Conservation (phyloP, 169 alveolate genomes). For the Perkinsus marinus region DNA sequence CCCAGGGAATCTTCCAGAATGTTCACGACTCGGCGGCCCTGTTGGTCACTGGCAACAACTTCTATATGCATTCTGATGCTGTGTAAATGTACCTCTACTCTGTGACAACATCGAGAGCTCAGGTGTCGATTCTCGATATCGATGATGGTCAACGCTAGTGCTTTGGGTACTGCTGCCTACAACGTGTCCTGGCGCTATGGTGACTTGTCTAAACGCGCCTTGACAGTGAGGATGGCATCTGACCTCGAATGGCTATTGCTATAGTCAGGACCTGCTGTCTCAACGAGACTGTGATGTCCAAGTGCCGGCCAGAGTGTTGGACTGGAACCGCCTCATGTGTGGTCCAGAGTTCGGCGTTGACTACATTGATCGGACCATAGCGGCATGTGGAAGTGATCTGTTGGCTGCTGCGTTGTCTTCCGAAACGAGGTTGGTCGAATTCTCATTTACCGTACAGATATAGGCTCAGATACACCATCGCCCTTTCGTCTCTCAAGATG, state of each 20-base stretch:
- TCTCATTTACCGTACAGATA: not conserved
- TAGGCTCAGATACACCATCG: not conserved
- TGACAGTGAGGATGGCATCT: not conserved
- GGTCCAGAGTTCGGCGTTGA: not conserved
- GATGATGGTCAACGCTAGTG: not conserved
- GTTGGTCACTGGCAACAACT: not conserved
- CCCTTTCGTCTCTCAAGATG: not conserved
- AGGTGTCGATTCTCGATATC: not conserved
- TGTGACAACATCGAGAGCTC: not conserved
- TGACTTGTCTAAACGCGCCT: not conserved
- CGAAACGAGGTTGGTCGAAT: not conserved
- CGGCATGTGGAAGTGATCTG: not conserved
- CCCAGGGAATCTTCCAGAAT: not conserved
- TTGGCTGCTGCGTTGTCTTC: not conserved
- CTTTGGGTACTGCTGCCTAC: not conserved
- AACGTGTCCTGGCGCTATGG: not conserved
- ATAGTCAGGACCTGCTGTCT: not conserved
- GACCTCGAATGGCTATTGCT: not conserved
- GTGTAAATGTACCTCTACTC: not conserved
- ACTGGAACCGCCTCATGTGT: not conserved
- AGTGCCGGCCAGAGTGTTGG: not conserved
- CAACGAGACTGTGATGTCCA: not conserved
- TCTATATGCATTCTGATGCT: not conserved
- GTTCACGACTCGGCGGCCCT: not conserved
- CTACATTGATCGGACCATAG: not conserved